A percentile compares a stretch with the other conserved stretches of the same genome.
Conservation (phyloP, 345 rosid genomes). For the Citrus hindsii region DNA sequence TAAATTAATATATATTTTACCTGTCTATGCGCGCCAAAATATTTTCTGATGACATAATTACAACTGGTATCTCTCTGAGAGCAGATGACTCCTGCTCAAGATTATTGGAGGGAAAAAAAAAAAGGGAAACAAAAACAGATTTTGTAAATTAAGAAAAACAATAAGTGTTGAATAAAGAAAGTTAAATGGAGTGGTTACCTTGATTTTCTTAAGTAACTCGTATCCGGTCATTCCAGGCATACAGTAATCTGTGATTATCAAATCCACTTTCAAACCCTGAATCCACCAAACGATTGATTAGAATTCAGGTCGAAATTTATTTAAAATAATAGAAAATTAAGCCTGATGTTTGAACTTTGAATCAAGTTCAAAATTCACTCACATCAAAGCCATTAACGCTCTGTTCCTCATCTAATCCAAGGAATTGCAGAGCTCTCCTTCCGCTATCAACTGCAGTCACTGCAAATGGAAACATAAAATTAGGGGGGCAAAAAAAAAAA, state of each 20-base stretch:
- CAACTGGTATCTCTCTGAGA: constrained; percentile 77
- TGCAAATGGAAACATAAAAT: constrained; percentile 22
- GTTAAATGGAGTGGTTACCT: constrained; percentile 37
- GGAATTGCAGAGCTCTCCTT: constrained; percentile 70
- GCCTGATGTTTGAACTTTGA: too few relatives aligned
- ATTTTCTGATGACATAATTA: constrained; percentile 95
- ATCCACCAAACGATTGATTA: not conserved
- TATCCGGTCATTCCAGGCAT: constrained; percentile 99
- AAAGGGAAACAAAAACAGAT: not conserved
- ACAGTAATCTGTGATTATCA: constrained; percentile 92
- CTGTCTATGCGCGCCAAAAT: constrained; percentile 74
- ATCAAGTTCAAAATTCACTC: constrained; percentile 14
- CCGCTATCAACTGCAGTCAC: constrained; percentile 96
- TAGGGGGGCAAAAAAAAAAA: not conserved
- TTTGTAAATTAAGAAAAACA: not conserved
- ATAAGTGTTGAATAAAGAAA: not conserved
- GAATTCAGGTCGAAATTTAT: not conserved
- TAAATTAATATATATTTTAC: constrained; percentile 23
- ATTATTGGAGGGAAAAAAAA: too few relatives aligned
- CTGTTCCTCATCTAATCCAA: constrained; percentile 75
- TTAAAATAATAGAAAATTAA: not conserved
- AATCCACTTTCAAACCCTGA: constrained; percentile 81
- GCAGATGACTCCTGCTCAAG: constrained; percentile 66
- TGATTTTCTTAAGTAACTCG: constrained; percentile 88
- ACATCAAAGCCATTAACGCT: constrained; percentile 39